Conservation (phyloP, 1,139 yeast species). For the Pichia sp. region DNA sequence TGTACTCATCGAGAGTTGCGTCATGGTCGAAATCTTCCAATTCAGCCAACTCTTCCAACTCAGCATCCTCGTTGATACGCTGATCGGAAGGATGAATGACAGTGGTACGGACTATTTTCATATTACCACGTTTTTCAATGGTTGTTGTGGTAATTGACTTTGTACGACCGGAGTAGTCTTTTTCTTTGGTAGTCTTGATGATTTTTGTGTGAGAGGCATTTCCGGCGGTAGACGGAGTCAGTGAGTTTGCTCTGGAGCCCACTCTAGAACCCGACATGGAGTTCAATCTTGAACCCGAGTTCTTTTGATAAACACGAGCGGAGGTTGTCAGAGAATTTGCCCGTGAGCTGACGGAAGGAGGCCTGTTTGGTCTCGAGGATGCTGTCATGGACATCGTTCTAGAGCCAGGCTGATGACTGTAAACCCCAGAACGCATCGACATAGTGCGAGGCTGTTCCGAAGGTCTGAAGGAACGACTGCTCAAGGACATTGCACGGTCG, state of each 20-base stretch:
- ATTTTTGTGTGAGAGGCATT: slow-evolving; percentile 25
- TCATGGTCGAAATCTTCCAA: slow-evolving; percentile 19
- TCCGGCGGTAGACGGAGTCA: slow-evolving; percentile 23
- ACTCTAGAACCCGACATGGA: slow-evolving; percentile 18
- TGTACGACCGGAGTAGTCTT: slow-evolving; percentile 31
- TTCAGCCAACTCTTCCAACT: slow-evolving; percentile 19
- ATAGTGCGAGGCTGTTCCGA: slow-evolving; percentile 24
- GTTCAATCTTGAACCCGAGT: slow-evolving; percentile 18
- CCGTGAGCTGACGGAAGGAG: slow-evolving; percentile 9
- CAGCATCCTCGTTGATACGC: slow-evolving; percentile 19
- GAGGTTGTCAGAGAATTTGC: slow-evolving; percentile 17
- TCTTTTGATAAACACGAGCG: slow-evolving; percentile 5
- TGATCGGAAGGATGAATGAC: slow-evolving; percentile 13
- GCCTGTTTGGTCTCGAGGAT: slow-evolving; percentile 5
- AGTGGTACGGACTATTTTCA: slow-evolving; percentile 32
- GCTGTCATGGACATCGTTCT: slow-evolving; percentile 23
- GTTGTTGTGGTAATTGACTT: slow-evolving; percentile 32
- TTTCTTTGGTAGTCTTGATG: slow-evolving; percentile 29
- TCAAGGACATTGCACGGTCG: slow-evolving; percentile 28
- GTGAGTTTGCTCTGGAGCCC: slow-evolving; percentile 25
- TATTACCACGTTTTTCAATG: slow-evolving; percentile 31
- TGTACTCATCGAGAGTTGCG: not conserved
- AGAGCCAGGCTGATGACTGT: slow-evolving; percentile 2
- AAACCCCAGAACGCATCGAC: slow-evolving; percentile 18
- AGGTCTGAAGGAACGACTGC: slow-evolving; percentile 17